Percentiles rank a stretch among this genome's conserved stretches.
Conservation (phyloP, 495 filamentous ascomycete genomes). For the Tuber borchii region DNA sequence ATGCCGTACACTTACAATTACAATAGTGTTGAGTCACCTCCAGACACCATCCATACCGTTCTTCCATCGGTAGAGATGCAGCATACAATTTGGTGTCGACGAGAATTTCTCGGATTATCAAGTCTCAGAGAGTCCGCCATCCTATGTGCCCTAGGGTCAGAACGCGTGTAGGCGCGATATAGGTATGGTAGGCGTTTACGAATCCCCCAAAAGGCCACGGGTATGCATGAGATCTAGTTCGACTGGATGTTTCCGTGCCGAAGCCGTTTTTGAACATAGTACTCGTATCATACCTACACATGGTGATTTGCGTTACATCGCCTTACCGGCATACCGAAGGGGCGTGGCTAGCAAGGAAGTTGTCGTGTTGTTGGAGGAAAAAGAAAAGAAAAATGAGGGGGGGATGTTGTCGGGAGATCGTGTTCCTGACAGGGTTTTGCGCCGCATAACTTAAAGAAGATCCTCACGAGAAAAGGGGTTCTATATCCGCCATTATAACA, state of each 20-base stretch:
- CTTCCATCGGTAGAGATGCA: neutral
- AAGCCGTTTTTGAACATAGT: neutral
- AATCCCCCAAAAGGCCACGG: neutral
- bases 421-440: neutral
- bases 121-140: neutral
- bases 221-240: neutral
- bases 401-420: neutral
- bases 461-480: neutral
- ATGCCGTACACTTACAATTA: neutral
- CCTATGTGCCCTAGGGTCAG: neutral
- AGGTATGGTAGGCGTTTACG: neutral
- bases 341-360: neutral
- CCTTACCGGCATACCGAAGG: neutral
- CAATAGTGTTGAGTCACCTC: neutral
- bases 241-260: neutral
- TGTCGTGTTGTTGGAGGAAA: neutral
- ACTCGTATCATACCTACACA: neutral
- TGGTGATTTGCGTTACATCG: slow-evolving; percentile 2
- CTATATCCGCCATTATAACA: neutral
- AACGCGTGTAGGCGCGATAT: neutral
- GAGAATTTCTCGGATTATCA: neutral
- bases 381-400: neutral
- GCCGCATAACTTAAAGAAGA: neutral
- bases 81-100: neutral
- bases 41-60: neutral